Conservation (phyloP, 2,329 filamentous ascomycete species). For the Eutypa lata region DNA sequence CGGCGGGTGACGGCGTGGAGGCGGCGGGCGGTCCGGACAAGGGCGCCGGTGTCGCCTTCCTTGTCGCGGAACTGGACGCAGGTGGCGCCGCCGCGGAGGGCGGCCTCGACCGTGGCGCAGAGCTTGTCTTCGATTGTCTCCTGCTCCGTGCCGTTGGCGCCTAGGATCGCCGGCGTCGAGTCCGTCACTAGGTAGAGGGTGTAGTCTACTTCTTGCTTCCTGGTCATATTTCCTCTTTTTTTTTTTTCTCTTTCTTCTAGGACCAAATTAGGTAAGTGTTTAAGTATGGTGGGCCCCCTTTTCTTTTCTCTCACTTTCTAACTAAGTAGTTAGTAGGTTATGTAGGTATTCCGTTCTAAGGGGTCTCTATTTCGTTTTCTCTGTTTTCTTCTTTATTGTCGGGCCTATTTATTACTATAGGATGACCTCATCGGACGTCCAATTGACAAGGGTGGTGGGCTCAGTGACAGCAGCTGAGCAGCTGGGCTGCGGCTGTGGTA, state of each 20-base stretch:
- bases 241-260: background rate
- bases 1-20: conserved; percentile 69
- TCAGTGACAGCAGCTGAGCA: background rate
- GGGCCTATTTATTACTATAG: too few species aligned
- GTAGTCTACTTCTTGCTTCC: conserved; percentile 60
- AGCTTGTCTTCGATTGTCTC: conserved; percentile 45
- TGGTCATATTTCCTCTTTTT: conserved; percentile 3
- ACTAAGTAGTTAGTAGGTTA: too few species aligned
- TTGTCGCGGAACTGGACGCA: conserved; percentile 93
- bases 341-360: too few species aligned
- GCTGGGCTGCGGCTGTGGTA: background rate
- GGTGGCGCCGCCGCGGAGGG: conserved; percentile 76
- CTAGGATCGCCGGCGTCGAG: conserved; percentile 82
- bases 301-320: too few species aligned
- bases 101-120: conserved; percentile 68
- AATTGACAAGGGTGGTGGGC: background rate
- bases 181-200: conserved; percentile 90
- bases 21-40: conserved; percentile 67
- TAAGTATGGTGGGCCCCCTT: too few species aligned
- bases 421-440: too few species aligned
- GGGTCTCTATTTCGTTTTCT: too few species aligned
- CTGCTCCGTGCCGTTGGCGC: conserved; percentile 42
- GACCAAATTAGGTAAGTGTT: too few species aligned
- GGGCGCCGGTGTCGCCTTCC: conserved; percentile 66
- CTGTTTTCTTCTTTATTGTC: too few species aligned